Conservation (phyloP, 2,329 filamentous ascomycete species). For the Neofusicoccum cordaticola region DNA sequence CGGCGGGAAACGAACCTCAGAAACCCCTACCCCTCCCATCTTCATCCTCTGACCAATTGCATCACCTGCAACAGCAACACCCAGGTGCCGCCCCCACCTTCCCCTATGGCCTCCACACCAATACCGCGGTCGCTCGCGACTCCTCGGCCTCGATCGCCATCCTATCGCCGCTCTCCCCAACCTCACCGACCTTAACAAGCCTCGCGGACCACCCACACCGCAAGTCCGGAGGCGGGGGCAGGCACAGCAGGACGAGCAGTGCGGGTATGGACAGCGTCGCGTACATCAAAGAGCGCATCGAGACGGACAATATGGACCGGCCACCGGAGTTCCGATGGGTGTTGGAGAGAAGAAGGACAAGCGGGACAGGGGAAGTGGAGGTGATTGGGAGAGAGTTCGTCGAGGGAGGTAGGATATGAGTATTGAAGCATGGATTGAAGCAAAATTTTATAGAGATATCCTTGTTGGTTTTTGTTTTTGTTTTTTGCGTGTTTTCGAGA, state of each 20-base stretch:
- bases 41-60: neutral
- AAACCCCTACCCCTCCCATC: neutral
- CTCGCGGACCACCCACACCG: neutral
- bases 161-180: neutral
- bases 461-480: no score
- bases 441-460: no score
- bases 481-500: no score
- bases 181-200: neutral
- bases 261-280: conserved; percentile 66
- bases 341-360: conserved; percentile 64
- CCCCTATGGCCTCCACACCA: neutral
- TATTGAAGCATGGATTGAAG: neutral
- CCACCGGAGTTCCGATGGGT: conserved; percentile 53
- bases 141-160: neutral
- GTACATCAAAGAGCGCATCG: conserved; percentile 53
- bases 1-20: neutral
- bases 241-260: conserved; percentile 40
- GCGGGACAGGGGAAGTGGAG: conserved; percentile 63
- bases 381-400: conserved; percentile 65
- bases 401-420: conserved; percentile 48
- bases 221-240: neutral
- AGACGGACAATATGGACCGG: neutral
- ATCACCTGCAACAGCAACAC: neutral
- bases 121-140: neutral
- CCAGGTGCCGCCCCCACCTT: neutral